Evolutionary conservation across 2,329 filamentous ascomycete genomes (phyloP).

Genomic region (Zasmidium angulare): DNA sequence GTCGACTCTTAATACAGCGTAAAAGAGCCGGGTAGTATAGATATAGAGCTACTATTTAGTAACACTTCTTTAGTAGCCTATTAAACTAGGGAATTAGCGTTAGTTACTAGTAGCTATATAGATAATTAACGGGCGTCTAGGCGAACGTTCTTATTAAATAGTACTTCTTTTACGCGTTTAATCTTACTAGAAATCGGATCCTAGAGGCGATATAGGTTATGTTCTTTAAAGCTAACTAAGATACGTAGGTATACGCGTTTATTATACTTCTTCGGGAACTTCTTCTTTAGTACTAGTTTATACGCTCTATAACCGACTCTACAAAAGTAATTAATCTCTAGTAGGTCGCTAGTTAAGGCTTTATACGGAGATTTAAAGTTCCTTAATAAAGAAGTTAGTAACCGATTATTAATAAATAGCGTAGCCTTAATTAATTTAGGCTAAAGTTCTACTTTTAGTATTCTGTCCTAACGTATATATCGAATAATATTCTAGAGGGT

Average conservation of each 20-base stretch:
- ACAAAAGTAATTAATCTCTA: neutral
- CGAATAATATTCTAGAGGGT: slow-evolving; percentile 4
- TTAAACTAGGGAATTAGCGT: neutral
- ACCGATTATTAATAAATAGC: neutral
- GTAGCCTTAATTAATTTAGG: neutral
- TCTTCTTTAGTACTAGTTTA: slow-evolving; percentile 4
- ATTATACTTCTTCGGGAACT: slow-evolving; percentile 5
- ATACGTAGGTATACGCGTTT: neutral
- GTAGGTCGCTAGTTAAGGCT: neutral
- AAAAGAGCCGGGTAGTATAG: neutral
- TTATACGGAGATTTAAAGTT: neutral
- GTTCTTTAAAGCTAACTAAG: slow-evolving; percentile 1
- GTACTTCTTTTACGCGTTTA: neutral
- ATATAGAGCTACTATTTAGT: neutral
- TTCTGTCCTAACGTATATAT: neutral
- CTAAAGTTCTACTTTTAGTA: neutral
- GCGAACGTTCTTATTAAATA: slow-evolving; percentile 1
- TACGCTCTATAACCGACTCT: neutral
- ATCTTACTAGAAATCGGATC: neutral
- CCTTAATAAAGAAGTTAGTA: neutral
- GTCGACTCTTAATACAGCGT: neutral
- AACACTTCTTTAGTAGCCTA: neutral
- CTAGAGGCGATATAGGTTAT: too few species aligned
- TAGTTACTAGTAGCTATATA: neutral
- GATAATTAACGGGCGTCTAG: too few species aligned